These are phyloP conservation scores for Allium fistulosum DNA, from an alignment of 106 monocot genomes.

Conservation along the genomic window DNA sequence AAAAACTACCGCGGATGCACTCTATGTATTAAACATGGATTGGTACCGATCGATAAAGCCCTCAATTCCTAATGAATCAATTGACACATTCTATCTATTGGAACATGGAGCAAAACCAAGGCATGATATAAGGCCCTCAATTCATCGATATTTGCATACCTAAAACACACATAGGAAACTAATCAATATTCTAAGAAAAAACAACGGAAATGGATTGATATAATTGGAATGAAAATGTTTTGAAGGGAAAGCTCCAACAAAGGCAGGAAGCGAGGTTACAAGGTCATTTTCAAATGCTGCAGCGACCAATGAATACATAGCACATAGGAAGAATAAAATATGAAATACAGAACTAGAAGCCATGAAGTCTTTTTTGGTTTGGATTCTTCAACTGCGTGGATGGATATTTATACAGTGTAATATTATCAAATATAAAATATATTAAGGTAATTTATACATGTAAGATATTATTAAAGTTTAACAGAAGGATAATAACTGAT, in stretches of 20 bases:
- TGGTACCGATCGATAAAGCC: too few relatives aligned
- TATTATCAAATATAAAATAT: neutral
- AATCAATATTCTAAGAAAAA: too few relatives aligned
- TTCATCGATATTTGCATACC: slow-evolving; percentile 71
- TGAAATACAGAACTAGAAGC: neutral
- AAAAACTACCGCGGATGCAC: too few relatives aligned
- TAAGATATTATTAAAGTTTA: neutral
- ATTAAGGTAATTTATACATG: neutral
- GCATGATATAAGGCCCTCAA: too few relatives aligned
- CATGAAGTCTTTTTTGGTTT: neutral
- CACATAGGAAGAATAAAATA: neutral
- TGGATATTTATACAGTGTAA: too few relatives aligned
- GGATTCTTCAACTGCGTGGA: too few relatives aligned
- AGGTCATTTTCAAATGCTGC: slow-evolving; percentile 49
- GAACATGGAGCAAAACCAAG: too few relatives aligned
- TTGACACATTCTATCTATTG: too few relatives aligned
- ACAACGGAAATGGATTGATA: too few relatives aligned
- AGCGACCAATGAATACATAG: neutral
- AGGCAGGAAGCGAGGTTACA: slow-evolving; percentile 54
- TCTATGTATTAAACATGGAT: too few relatives aligned
- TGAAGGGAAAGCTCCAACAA: slow-evolving; percentile 66
- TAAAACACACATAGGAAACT: slow-evolving; percentile 1
- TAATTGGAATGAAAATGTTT: slow-evolving; percentile 27
- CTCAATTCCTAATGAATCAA: too few relatives aligned
- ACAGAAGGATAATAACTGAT: neutral